Conservation (phyloP, 2,329 filamentous ascomycete species). For the Pestalotiopsis sp. region DNA sequence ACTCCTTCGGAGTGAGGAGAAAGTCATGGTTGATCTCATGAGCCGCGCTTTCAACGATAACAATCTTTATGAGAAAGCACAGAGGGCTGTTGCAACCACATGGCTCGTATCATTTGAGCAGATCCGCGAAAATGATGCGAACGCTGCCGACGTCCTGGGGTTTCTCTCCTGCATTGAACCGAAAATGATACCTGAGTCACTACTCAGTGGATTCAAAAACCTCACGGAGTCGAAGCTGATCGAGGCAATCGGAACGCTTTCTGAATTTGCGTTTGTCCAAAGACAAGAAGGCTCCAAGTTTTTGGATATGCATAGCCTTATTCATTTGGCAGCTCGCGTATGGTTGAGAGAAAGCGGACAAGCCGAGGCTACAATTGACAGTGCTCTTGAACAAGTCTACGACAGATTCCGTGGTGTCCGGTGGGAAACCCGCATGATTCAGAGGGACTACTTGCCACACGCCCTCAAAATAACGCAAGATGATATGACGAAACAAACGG, state of each 20-base stretch:
- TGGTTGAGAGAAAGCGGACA: neutral
- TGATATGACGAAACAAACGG: neutral
- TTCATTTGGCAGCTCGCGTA: neutral
- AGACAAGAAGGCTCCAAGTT: neutral
- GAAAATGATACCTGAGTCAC: neutral
- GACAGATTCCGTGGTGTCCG: neutral
- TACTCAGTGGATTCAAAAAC: neutral
- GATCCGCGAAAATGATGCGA: conserved; percentile 26
- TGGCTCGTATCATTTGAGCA: conserved; percentile 42
- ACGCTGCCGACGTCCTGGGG: conserved; percentile 26
- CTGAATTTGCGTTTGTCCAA: neutral
- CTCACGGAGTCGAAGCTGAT: no score
- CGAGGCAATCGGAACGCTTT: neutral
- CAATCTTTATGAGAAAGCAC: conserved; percentile 28
- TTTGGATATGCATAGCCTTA: neutral
- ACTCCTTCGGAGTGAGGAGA: conserved; percentile 30
- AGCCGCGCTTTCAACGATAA: conserved; percentile 34
- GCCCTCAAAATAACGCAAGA: neutral
- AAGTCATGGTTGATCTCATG: conserved; percentile 32
- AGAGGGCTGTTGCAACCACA: conserved; percentile 36
- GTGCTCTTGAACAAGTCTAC: neutral
- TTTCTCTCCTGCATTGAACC: neutral
- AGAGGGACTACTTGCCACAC: neutral
- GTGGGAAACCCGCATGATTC: neutral
- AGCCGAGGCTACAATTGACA: neutral